Evolutionary conservation across 768 basidiomycete genomes (phyloP), one percentile per base, ranked within the genome.

Genomic region (Pleurotus sapidus): DNA sequence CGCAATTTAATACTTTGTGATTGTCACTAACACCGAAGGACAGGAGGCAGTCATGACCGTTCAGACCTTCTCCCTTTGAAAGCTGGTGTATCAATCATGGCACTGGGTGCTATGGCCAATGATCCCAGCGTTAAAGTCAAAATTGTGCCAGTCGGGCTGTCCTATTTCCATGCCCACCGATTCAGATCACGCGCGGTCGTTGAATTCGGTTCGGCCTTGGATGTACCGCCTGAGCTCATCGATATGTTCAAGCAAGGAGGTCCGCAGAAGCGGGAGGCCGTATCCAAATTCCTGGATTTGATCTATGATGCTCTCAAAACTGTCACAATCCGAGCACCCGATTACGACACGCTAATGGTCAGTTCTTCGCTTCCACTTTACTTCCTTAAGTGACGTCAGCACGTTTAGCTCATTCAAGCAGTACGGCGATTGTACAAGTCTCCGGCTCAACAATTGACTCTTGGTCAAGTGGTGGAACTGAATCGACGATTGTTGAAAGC

Each of bases 281-380:
- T 95, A 48, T 80, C 86, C 15, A 90, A 90, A 65, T 84, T 98
- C 62, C 77, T 99, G 61, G 89, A 98, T 62, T 74, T 97, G 56
- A 88, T 97, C 53, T 97, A 96, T 64, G 91, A 98, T 64, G 90
- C 84, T 20, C 75, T 99, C 63, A 95, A 98, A 75, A 95, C 95
- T 0, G 97, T 99, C 40, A 99, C 97, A 0, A 83, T 98, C 55
- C 80, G 95, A 57, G 93, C 95, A 15, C 95, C 96, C 2, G 97
- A 99, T 69, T 98, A 93, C 69, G 97, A 99, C 63, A 98, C 96
- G 1, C 79, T 99, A 49, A 97, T 98, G 94, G 97, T 92, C 63
- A 56, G 83, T 68, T n/a, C 7, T 48, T 9, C 43, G n/a, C 23
- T 46, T 37, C 20, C 55, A 25, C 38, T 17, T 48, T 56, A 15